A percentile compares a stretch with the other conserved stretches of the same genome.
phyloP scores from a whole-genome alignment of 176 grass and related monocot genomes.

The Cenchrus americanus region DNA sequence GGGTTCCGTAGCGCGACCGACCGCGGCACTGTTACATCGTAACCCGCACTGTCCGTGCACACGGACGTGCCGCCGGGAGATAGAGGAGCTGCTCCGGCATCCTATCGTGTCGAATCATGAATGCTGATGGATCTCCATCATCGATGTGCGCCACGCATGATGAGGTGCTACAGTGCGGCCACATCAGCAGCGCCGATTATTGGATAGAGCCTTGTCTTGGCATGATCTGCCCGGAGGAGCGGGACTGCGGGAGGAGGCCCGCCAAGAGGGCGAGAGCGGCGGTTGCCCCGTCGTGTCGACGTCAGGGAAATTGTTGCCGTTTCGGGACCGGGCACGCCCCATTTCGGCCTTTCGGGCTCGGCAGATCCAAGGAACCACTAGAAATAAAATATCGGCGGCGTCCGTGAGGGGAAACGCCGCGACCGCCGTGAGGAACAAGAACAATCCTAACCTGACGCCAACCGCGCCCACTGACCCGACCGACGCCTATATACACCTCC shows the following conservation, averaged over 20 bases:
- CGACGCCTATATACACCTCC: neutral
- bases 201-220: neutral
- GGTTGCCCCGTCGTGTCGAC: neutral
- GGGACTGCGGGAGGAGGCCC: no score
- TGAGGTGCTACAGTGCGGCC: neutral
- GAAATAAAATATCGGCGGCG: conserved; percentile 29
- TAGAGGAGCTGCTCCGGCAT: neutral
- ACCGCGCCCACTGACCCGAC: neutral
- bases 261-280: neutral
- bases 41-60: neutral
- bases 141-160: neutral
- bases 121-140: neutral
- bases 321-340: neutral
- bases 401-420: neutral
- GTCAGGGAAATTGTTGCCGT: conserved; percentile 29
- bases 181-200: neutral
- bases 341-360: neutral
- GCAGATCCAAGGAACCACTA: conserved; percentile 6
- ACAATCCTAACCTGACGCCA: neutral
- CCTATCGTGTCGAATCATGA: no score
- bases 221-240: neutral
- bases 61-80: neutral
- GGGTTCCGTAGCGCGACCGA: neutral
- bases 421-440: neutral
- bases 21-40: neutral